Evolutionary conservation across 495 filamentous ascomycete species (phyloP).

Genomic region (Xylaria palmicola): DNA sequence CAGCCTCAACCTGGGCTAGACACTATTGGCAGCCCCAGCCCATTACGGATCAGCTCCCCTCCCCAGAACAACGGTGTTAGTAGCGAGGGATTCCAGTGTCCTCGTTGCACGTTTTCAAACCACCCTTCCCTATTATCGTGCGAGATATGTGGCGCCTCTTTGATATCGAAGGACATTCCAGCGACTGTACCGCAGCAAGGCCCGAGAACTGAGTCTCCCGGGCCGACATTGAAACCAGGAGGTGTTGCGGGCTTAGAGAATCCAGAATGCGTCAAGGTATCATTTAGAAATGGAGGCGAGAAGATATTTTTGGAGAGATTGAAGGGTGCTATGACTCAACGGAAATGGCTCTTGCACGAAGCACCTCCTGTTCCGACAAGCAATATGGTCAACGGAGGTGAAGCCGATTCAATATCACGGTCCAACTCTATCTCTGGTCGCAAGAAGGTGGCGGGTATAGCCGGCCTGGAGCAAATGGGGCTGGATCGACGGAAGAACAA

Average conservation of each 20-base stretch:
- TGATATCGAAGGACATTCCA: slow-evolving; percentile 59
- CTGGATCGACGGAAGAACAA: slow-evolving; percentile 85
- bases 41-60: slow-evolving; percentile 16
- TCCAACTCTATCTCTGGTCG: slow-evolving; percentile 30
- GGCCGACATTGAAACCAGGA: slow-evolving; percentile 56
- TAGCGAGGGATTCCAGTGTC: slow-evolving; percentile 60
- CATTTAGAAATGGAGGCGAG: slow-evolving; percentile 85
- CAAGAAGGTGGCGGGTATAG: slow-evolving; percentile 78
- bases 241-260: slow-evolving; percentile 51
- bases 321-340: slow-evolving; percentile 80
- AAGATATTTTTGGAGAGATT: slow-evolving; percentile 88
- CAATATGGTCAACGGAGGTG: slow-evolving; percentile 23
- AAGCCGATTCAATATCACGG: slow-evolving; percentile 58
- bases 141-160: slow-evolving; percentile 85
- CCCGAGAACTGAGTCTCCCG: slow-evolving; percentile 70
- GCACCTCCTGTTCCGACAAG: slow-evolving; percentile 87
- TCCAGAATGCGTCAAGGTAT: slow-evolving; percentile 81
- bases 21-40: slow-evolving; percentile 20
- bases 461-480: slow-evolving; percentile 82
- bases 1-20: slow-evolving; percentile 28
- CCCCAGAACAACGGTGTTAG: background rate
- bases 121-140: slow-evolving; percentile 83
- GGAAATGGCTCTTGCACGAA: slow-evolving; percentile 93
- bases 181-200: slow-evolving; percentile 35
- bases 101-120: slow-evolving; percentile 91